A percentile compares a stretch with the other conserved stretches of the same genome.
phyloP scores from a whole-genome alignment of 805 yeast genomes.

The Saccharomycopsis vini region DNA sequence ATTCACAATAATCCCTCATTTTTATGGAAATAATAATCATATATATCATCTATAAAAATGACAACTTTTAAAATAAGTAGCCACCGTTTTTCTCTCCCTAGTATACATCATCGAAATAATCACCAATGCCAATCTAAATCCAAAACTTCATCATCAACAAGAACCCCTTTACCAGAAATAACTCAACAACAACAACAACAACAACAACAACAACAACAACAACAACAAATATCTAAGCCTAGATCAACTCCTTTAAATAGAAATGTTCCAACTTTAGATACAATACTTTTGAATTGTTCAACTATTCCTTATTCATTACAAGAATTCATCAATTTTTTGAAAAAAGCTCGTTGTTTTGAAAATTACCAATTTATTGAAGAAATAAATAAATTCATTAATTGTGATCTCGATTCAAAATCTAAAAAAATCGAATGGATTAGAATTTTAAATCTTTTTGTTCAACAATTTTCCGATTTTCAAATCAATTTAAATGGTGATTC shows the following conservation, averaged over 20 bases:
- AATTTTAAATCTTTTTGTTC: slow-evolving; percentile 5
- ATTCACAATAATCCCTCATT: no score
- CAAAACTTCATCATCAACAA: neutral
- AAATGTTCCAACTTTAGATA: slow-evolving; percentile 14
- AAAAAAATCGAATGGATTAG: slow-evolving; percentile 5
- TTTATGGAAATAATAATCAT: no score
- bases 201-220: neutral
- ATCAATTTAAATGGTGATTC: slow-evolving; percentile 17
- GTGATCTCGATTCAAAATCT: neutral
- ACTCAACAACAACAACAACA: neutral
- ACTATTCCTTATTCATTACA: slow-evolving; percentile 11
- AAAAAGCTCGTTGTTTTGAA: slow-evolving; percentile 14
- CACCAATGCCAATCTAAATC: neutral
- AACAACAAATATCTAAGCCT: neutral
- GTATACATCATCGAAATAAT: no score
- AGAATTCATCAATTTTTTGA: slow-evolving; percentile 15
- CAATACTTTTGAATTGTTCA: slow-evolving; percentile 5
- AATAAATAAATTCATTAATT: neutral
- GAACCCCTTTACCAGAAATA: neutral
- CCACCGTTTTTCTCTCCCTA: no score
- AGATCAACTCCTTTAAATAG: neutral
- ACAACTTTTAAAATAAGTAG: no score
- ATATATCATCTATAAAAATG: no score
- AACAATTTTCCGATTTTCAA: slow-evolving; percentile 14
- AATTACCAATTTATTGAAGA: slow-evolving; percentile 14